These are phyloP conservation scores for Nematocida displodere DNA, from an alignment of 371 early-diverging fungal genomes.

Conservation along the genomic window DNA sequence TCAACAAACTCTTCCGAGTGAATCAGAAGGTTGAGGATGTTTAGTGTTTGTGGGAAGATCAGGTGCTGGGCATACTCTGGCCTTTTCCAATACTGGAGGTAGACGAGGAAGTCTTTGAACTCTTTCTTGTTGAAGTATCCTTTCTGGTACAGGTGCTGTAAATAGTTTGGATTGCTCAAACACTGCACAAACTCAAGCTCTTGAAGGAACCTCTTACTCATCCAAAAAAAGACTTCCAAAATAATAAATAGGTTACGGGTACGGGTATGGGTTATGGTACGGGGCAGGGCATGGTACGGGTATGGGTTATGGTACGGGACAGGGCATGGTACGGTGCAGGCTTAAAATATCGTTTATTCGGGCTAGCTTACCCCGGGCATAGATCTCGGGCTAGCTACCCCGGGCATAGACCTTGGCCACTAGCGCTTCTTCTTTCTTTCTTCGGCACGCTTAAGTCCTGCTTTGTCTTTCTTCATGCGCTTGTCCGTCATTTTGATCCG, in stretches of 20 bases:
- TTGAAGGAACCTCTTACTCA: constrained; percentile 55
- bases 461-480: constrained; percentile 65
- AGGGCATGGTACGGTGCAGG: too few species aligned
- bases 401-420: too few species aligned
- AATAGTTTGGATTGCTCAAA: constrained; percentile 65
- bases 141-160: constrained; percentile 60
- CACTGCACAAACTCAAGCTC: constrained; percentile 65
- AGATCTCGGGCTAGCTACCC: too few species aligned
- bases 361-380: too few species aligned
- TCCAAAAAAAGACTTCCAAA: constrained; percentile 2
- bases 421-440: constrained; percentile 29
- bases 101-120: constrained; percentile 60
- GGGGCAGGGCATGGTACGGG: neutral
- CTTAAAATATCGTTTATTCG: too few species aligned
- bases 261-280: neutral
- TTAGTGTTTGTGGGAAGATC: constrained; percentile 62
- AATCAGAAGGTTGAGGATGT: constrained; percentile 59
- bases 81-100: constrained; percentile 61
- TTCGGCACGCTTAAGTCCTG: constrained; percentile 42
- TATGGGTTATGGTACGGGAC: neutral
- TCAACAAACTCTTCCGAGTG: constrained; percentile 48
- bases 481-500: constrained; percentile 60
- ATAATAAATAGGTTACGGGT: neutral
- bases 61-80: constrained; percentile 58
- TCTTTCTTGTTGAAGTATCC: constrained; percentile 57